Percentiles rank a stretch among this genome's conserved stretches.
Conservation (phyloP, 179 eudicot genomes). For the Patellifolia procumbens region DNA sequence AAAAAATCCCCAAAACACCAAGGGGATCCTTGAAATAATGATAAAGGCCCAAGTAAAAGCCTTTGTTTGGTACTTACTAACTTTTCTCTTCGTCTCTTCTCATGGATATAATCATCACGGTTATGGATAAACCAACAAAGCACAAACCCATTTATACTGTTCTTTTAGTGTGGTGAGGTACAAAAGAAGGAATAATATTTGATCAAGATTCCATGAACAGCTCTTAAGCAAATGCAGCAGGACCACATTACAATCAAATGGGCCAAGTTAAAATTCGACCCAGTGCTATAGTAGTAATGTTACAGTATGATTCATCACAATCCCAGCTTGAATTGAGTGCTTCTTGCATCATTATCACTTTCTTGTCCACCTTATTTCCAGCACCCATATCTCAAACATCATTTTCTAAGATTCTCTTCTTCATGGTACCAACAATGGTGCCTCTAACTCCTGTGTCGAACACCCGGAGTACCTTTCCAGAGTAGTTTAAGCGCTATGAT, state of each 20-base stretch:
- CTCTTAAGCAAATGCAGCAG: conserved; percentile 27
- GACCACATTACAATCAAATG: conserved; percentile 10
- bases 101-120: conserved; percentile 5
- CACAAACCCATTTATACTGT: neutral
- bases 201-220: conserved; percentile 4
- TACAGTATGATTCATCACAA: conserved; percentile 4
- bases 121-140: neutral
- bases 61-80: neutral
- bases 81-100: neutral
- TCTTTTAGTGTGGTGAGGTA: neutral
- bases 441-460: neutral
- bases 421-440: neutral
- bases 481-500: neutral
- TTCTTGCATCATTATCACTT: conserved; percentile 25
- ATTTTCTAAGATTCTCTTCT: conserved; percentile 13
- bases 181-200: neutral
- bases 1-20: too few species aligned
- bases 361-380: conserved; percentile 12
- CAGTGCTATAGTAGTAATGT: neutral
- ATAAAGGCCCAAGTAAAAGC: neutral
- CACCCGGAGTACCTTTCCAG: neutral
- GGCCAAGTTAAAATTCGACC: neutral
- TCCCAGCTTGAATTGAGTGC: conserved; percentile 19
- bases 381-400: conserved; percentile 22
- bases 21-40: too few species aligned